These are phyloP conservation scores for Cryptosporidium sp. DNA, from an alignment of 169 alveolate species.

Conservation along the genomic window DNA sequence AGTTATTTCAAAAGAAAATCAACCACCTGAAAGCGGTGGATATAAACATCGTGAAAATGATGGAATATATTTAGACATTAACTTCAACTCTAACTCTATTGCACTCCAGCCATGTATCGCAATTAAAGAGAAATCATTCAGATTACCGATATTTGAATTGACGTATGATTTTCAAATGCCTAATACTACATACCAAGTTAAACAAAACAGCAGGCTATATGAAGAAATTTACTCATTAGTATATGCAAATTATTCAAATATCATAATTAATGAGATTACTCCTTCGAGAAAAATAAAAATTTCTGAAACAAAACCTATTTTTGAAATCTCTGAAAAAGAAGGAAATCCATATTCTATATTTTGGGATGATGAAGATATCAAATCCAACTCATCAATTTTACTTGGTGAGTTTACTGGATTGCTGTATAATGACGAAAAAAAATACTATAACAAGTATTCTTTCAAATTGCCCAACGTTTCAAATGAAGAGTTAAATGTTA, in stretches of 20 bases:
- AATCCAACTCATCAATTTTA: conserved; percentile 31
- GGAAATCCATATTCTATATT: conserved; percentile 14
- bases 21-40: neutral
- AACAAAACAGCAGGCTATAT: conserved; percentile 26
- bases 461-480: conserved; percentile 37
- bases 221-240: conserved; percentile 47
- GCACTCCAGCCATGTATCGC: conserved; percentile 63
- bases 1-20: neutral
- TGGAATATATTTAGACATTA: conserved; percentile 26
- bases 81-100: conserved; percentile 10
- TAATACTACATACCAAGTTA: conserved; percentile 32
- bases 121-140: conserved; percentile 32
- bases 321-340: conserved; percentile 17
- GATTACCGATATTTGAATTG: conserved; percentile 47
- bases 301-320: conserved; percentile 17
- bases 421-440: neutral
- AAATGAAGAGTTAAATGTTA: conserved; percentile 1
- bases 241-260: conserved; percentile 36
- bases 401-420: conserved; percentile 69
- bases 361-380: conserved; percentile 56
- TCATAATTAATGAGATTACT: neutral
- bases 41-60: conserved; percentile 36
- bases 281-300: conserved; percentile 7
- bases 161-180: conserved; percentile 55
- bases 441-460: neutral